Evolutionary conservation across 495 filamentous ascomycete species (phyloP).

Genomic region (Copromyces sp.): DNA sequence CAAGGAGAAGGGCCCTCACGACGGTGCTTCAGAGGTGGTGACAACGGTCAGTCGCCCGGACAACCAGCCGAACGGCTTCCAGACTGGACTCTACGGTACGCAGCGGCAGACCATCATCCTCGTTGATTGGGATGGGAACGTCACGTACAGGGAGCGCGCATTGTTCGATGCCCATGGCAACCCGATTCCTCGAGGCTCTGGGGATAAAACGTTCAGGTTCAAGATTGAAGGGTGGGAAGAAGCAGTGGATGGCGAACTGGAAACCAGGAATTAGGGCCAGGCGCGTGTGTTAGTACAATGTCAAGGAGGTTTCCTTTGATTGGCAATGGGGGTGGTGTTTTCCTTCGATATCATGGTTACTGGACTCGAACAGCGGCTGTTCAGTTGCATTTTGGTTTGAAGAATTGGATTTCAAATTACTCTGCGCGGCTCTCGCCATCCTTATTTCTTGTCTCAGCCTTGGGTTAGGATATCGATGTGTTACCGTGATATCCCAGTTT

Average conservation of each 20-base stretch:
- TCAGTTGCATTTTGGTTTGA: neutral
- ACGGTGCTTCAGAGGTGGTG: conserved; percentile 11
- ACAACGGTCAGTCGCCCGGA: conserved; percentile 21
- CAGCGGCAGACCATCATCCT: conserved; percentile 84
- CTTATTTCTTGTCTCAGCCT: neutral
- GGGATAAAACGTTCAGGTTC: conserved; percentile 56
- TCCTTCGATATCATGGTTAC: neutral
- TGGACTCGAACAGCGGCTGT: neutral
- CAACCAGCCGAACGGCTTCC: conserved; percentile 27
- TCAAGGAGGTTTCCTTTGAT: neutral
- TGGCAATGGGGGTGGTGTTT: neutral
- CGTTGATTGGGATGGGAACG: conserved; percentile 61
- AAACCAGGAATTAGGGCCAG: neutral
- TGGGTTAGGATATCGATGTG: neutral
- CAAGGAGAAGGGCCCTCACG: conserved; percentile 2
- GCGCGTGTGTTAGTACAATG: neutral
- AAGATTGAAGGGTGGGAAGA: conserved; percentile 43
- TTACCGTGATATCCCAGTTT: neutral
- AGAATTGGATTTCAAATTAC: neutral
- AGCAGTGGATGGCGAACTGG: neutral
- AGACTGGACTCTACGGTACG: conserved; percentile 73
- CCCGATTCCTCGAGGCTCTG: conserved; percentile 46
- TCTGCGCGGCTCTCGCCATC: neutral
- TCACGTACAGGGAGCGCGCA: conserved; percentile 76
- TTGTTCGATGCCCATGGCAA: conserved; percentile 62